A percentile compares a stretch with the other conserved stretches of the same genome.
Evolutionary conservation across 2,329 filamentous ascomycete species (phyloP).

Genomic region (Diatrype stigma): DNA sequence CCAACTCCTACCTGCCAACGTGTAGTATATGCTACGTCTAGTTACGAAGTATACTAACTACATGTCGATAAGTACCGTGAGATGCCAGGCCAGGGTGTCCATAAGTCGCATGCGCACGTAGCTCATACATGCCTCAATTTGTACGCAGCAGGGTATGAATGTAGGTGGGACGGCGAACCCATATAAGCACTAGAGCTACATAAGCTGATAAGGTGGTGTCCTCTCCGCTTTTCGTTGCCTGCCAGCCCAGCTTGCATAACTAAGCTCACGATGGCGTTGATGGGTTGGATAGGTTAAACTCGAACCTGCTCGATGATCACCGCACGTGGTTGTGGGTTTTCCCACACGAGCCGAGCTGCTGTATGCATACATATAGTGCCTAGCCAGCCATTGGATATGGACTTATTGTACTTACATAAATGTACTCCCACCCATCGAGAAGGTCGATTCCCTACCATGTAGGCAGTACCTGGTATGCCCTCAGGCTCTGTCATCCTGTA

Average conservation of each 20-base stretch:
- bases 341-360: background rate
- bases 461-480: too few species aligned
- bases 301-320: background rate
- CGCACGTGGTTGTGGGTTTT: conserved; percentile 1
- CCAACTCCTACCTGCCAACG: background rate
- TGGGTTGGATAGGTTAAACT: background rate
- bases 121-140: too few species aligned
- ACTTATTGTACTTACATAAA: too few species aligned
- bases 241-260: background rate
- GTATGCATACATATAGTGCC: too few species aligned
- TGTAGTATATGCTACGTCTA: background rate
- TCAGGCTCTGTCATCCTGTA: background rate
- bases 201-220: background rate
- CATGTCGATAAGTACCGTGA: too few species aligned
- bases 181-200: background rate
- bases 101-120: too few species aligned
- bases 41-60: too few species aligned
- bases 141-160: background rate
- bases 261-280: background rate
- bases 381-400: too few species aligned
- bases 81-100: too few species aligned
- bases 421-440: too few species aligned
- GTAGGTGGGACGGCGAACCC: background rate
- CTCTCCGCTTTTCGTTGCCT: background rate
- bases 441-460: too few species aligned